Conservation (phyloP, 306 rosid genomes). For the Acacia acuminata region DNA sequence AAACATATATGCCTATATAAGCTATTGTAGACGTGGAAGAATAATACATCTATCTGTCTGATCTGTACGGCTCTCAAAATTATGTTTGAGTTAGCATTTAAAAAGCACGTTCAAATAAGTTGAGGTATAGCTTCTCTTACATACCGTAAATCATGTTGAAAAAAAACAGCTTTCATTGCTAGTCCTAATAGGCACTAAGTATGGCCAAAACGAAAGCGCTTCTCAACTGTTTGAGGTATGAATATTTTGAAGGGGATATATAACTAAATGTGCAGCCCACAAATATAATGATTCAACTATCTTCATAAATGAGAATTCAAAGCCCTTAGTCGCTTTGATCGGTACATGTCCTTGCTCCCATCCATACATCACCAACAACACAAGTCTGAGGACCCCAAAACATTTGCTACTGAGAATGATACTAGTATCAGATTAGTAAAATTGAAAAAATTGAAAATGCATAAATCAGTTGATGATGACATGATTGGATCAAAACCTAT, state of each 20-base stretch:
- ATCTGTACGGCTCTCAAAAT: not conserved
- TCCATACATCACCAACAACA: not conserved
- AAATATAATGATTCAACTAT: not conserved
- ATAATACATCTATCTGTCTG: not conserved
- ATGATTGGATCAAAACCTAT: not conserved
- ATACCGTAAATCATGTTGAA: no score
- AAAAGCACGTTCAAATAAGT: no score
- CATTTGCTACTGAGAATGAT: not conserved
- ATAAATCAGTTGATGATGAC: not conserved
- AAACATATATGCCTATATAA: not conserved
- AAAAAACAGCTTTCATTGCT: no score
- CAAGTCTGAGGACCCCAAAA: not conserved
- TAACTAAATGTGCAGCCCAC: not conserved
- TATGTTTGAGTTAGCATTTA: no score
- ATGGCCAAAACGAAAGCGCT: not conserved
- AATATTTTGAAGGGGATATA: not conserved
- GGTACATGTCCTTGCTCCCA: not conserved
- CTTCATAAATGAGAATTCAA: not conserved
- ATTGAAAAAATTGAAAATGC: not conserved
- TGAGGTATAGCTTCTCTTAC: no score
- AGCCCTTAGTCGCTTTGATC: not conserved
- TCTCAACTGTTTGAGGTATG: not conserved
- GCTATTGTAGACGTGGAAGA: not conserved
- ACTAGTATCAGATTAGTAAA: not conserved
- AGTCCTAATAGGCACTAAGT: no score